phyloP scores from a whole-genome alignment of 345 rosid species.

The Eucalyptus tenuipes region DNA sequence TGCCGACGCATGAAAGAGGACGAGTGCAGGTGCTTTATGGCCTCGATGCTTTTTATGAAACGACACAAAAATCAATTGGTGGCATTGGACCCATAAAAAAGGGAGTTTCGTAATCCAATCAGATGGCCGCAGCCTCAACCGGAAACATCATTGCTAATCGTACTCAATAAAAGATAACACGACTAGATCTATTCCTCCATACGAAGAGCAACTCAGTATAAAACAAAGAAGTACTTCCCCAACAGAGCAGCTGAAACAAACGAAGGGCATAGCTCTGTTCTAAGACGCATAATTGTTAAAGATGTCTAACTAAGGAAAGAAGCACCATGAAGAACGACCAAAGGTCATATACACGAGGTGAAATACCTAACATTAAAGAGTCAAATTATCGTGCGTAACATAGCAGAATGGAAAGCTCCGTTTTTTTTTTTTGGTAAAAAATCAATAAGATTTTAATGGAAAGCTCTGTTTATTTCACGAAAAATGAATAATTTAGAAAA shows the following conservation, averaged over 20 bases:
- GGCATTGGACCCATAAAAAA: not conserved
- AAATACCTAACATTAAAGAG: not conserved
- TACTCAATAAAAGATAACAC: not conserved
- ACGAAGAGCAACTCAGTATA: not conserved
- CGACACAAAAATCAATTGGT: not conserved
- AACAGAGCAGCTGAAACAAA: not conserved
- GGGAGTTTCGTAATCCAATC: not conserved
- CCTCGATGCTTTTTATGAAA: not conserved
- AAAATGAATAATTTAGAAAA: too few species aligned
- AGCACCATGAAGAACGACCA: not conserved
- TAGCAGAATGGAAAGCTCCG: too few species aligned
- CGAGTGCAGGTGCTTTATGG: not conserved
- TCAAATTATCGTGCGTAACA: not conserved
- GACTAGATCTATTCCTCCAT: not conserved
- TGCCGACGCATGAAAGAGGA: not conserved
- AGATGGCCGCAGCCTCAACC: not conserved
- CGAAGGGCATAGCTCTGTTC: not conserved
- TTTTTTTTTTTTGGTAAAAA: too few species aligned
- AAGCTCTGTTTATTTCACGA: rapidly evolving
- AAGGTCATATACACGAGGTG: not conserved
- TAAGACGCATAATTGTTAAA: not conserved
- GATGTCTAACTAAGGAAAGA: not conserved
- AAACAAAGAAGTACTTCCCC: not conserved
- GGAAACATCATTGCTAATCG: not conserved
- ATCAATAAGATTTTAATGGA: too few species aligned